Percentiles rank a stretch among this genome's conserved stretches.
Conservation (phyloP, 345 rosid genomes). For the Boechera divaricarpa region DNA sequence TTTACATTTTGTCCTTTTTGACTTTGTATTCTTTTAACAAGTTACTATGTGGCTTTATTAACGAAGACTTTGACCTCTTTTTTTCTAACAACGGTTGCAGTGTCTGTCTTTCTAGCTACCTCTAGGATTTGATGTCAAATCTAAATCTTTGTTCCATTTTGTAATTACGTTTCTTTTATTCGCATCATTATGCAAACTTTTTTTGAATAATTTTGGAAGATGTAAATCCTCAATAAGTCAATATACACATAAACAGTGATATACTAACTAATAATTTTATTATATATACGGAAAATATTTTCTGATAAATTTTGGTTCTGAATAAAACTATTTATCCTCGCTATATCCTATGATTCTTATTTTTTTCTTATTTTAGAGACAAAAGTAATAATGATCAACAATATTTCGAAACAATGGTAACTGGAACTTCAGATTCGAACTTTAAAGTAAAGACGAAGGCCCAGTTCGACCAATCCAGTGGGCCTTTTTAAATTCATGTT, state of each 20-base stretch:
- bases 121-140: constrained; percentile 37
- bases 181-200: not conserved
- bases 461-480: not conserved
- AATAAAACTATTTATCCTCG: not conserved
- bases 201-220: not conserved
- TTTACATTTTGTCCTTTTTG: constrained; percentile 30
- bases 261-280: not conserved
- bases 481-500: not conserved
- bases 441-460: constrained; percentile 3
- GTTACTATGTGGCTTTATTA: constrained; percentile 36
- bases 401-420: not conserved
- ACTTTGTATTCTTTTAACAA: constrained; percentile 18
- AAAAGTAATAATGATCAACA: not conserved
- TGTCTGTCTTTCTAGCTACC: constrained; percentile 31
- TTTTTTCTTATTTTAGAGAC: not conserved
- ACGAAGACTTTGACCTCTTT: constrained; percentile 42
- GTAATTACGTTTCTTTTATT: constrained; percentile 1
- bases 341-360: not conserved
- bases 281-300: not conserved
- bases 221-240: not conserved
- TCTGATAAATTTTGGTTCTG: not conserved
- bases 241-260: no score
- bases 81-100: constrained; percentile 31
- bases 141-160: not conserved
- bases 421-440: not conserved